Percentiles rank a stretch among this genome's conserved stretches.
Evolutionary conservation across 768 basidiomycete species (phyloP).

Genomic region (Lentinula lateritia): DNA sequence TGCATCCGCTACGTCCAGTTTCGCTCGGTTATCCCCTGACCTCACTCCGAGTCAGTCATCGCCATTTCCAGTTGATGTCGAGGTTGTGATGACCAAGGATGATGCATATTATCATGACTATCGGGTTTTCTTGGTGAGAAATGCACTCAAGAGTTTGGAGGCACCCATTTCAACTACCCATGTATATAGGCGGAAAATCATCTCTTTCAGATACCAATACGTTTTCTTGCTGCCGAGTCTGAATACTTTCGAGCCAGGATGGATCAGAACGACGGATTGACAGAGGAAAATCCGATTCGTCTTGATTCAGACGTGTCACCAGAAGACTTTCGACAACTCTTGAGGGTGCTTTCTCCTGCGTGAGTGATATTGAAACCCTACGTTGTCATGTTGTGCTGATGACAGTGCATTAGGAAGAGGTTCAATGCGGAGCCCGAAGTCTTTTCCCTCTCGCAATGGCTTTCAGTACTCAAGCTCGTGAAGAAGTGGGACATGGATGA

Average conservation of each 20-base stretch:
- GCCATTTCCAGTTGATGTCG: not conserved
- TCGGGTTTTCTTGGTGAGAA: not conserved
- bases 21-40: not conserved
- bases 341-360: conserved; percentile 1
- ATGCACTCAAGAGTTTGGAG: not conserved
- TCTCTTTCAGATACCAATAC: not conserved
- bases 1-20: not conserved
- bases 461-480: not conserved
- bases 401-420: not conserved
- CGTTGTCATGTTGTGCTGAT: not conserved
- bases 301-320: not conserved
- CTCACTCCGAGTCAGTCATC: not conserved
- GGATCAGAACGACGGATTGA: not conserved
- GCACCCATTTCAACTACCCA: not conserved
- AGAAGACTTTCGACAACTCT: conserved; percentile 1
- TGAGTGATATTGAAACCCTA: not conserved
- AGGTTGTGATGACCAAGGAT: not conserved
- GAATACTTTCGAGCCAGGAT: not conserved
- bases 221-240: not conserved
- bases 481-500: not conserved
- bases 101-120: not conserved
- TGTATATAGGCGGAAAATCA: not conserved
- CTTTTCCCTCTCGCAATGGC: not conserved
- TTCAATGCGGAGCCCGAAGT: not conserved
- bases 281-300: not conserved